These are phyloP conservation scores for Tolypocladium inflatum DNA, from an alignment of 2,329 filamentous ascomycete species.

Conservation along the genomic window DNA sequence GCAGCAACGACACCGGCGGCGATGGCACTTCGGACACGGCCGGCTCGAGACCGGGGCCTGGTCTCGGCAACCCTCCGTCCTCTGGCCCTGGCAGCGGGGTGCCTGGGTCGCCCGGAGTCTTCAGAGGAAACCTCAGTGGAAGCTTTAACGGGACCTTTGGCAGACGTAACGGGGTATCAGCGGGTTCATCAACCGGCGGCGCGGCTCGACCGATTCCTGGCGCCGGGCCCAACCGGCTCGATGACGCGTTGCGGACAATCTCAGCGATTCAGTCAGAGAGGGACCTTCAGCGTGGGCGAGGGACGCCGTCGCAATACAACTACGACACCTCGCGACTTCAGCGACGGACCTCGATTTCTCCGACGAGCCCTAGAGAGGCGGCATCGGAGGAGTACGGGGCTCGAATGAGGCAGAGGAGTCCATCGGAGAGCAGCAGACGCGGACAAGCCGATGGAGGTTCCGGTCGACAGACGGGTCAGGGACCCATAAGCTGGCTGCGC, in stretches of 20 bases:
- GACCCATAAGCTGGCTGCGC: conserved; percentile 34
- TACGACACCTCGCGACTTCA: conserved; percentile 24
- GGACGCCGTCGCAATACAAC: conserved; percentile 14
- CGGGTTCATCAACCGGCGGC: not conserved
- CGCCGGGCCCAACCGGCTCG: conserved; percentile 5
- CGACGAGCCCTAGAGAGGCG: conserved; percentile 22
- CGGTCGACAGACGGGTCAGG: conserved; percentile 20
- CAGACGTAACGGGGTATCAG: not conserved
- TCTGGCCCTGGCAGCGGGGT: not conserved
- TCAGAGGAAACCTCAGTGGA: not conserved
- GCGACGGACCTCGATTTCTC: conserved; percentile 28
- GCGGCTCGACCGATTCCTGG: not conserved
- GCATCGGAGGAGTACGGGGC: conserved; percentile 18
- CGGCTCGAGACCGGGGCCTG: not conserved
- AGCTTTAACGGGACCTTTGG: not conserved
- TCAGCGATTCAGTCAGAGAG: conserved; percentile 15
- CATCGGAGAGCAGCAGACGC: conserved; percentile 24
- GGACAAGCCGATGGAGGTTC: conserved; percentile 18
- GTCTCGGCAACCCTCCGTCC: not conserved
- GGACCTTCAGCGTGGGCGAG: conserved; percentile 16
- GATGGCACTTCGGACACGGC: not conserved
- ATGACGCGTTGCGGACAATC: conserved; percentile 20
- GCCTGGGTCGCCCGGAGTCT: not conserved
- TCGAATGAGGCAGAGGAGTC: conserved; percentile 27
- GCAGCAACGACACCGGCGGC: conserved; percentile 5